These are phyloP conservation scores for Cytospora schulzeri DNA, from an alignment of 2,329 filamentous ascomycete species.

Conservation along the genomic window DNA sequence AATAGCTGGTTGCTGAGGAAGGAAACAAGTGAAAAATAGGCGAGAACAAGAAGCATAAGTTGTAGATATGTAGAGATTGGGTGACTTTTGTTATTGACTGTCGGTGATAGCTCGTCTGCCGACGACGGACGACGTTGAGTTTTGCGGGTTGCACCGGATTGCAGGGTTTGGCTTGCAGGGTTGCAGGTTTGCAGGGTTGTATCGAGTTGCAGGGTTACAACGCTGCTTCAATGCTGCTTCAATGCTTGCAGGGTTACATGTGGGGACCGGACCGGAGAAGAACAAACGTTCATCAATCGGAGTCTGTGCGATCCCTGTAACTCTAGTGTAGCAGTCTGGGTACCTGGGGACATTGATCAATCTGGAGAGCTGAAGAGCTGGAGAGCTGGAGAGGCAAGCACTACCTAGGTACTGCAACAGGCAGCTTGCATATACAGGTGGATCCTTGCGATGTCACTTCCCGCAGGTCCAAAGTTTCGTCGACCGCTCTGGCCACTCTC, in stretches of 20 bases:
- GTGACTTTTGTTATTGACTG: background rate
- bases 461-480: conserved; percentile 8
- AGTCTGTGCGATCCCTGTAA: conserved; percentile 16
- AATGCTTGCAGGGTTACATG: background rate
- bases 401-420: no score
- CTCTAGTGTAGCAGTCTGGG: no score
- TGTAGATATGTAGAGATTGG: background rate
- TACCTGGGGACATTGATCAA: no score
- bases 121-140: background rate
- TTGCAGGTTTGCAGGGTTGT: no score
- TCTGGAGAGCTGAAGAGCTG: background rate
- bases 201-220: background rate
- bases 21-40: background rate
- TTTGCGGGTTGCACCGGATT: no score
- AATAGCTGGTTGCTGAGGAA: no score
- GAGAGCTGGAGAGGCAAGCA: background rate
- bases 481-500: conserved; percentile 16
- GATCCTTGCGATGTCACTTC: conserved; percentile 11
- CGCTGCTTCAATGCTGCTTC: background rate
- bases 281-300: conserved; percentile 1
- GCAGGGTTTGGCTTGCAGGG: no score
- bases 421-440: conserved; percentile 2
- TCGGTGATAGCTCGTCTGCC: background rate
- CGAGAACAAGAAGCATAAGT: background rate
- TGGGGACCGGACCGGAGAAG: conserved; percentile 5